Evolutionary conservation across 2,329 filamentous ascomycete genomes (phyloP).

Genomic region (Aureobasidium mangrovei): DNA sequence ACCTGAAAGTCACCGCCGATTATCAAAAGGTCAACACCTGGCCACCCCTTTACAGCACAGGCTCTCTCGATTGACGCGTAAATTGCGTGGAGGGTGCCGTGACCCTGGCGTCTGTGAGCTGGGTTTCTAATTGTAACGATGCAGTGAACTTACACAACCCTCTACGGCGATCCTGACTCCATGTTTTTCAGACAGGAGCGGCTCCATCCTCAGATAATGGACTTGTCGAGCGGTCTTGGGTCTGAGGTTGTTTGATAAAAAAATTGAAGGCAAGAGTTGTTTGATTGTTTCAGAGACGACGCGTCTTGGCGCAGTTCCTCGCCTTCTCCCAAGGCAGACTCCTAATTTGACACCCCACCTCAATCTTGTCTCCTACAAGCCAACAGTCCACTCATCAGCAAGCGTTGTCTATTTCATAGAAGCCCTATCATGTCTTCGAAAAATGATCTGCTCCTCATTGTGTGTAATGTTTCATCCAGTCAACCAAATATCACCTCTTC

Average conservation of each 20-base stretch:
- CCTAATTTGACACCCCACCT: too few relatives aligned
- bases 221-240: not conserved
- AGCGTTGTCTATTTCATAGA: too few relatives aligned
- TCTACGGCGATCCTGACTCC: constrained; percentile 72
- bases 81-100: constrained; percentile 85
- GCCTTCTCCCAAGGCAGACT: too few relatives aligned
- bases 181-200: constrained; percentile 15
- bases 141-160: constrained; percentile 61
- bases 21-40: constrained; percentile 77
- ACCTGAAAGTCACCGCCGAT: constrained; percentile 95
- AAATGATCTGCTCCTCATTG: not conserved
- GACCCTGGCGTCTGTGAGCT: constrained; percentile 52
- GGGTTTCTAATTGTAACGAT: constrained; percentile 3
- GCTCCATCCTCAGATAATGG: not conserved
- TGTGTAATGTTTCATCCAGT: not conserved
- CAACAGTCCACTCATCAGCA: too few relatives aligned
- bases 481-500: not conserved
- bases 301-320: too few relatives aligned
- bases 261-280: not conserved
- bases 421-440: not conserved
- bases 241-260: not conserved
- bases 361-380: too few relatives aligned
- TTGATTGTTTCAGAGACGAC: too few relatives aligned
- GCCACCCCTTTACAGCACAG: constrained; percentile 65
- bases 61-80: constrained; percentile 68